Evolutionary conservation across 2,329 filamentous ascomycete genomes (phyloP).

Genomic region (Sporothrix globosa): DNA sequence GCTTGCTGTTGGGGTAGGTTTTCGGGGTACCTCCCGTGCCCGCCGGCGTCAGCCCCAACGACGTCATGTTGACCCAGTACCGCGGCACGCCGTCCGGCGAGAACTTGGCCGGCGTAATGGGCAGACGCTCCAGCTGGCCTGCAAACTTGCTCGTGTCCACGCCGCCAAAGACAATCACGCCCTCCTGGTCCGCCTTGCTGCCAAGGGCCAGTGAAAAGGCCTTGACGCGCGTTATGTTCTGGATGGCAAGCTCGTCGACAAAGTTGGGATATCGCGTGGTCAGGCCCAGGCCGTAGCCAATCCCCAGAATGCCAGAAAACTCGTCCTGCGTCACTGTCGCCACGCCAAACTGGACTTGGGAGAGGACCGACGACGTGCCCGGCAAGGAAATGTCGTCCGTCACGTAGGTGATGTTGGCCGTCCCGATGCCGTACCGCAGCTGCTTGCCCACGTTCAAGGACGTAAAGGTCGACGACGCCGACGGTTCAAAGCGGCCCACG

Average conservation of each 20-base stretch:
- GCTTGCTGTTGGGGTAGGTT: constrained; percentile 46
- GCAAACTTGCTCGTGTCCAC: constrained; percentile 67
- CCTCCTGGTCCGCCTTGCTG: constrained; percentile 60
- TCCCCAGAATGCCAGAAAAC: constrained; percentile 68
- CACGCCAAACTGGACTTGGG: constrained; percentile 66
- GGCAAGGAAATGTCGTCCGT: constrained; percentile 51
- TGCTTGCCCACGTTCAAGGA: constrained; percentile 45
- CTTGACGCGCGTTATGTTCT: constrained; percentile 61
- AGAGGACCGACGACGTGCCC: constrained; percentile 48
- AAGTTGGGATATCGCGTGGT: constrained; percentile 56
- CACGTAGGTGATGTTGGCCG: constrained; percentile 56
- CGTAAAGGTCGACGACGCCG: constrained; percentile 31
- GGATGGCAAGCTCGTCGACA: constrained; percentile 53
- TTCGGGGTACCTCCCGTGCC: constrained; percentile 40
- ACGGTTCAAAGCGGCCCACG: constrained; percentile 51
- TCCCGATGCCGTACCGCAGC: constrained; percentile 56
- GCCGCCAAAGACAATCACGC: constrained; percentile 70
- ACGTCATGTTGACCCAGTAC: constrained; percentile 57
- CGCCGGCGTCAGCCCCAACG: constrained; percentile 49
- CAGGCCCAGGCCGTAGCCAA: constrained; percentile 64
- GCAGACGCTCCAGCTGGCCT: constrained; percentile 62
- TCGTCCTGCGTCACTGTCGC: constrained; percentile 56
- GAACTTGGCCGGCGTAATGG: constrained; percentile 59
- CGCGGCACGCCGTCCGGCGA: constrained; percentile 59
- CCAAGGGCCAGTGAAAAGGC: constrained; percentile 70